These are phyloP conservation scores for Leptographium wingfieldii DNA, from an alignment of 2,329 filamentous ascomycete species.

Conservation along the genomic window DNA sequence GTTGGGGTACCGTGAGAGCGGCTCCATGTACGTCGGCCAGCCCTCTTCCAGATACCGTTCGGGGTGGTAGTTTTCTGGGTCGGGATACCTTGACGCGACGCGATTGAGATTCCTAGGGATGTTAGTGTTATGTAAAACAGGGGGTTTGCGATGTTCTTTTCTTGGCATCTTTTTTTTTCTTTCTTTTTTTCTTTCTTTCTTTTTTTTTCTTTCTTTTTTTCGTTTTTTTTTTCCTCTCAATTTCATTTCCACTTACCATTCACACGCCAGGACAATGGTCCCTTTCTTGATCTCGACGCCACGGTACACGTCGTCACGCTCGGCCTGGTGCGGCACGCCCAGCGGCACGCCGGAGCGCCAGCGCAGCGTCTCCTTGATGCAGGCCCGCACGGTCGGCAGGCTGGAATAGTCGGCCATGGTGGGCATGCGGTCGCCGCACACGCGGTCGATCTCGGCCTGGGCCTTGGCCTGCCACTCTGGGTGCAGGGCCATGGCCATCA, in stretches of 20 bases:
- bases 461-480: conserved; percentile 39
- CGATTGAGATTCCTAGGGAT: conserved; percentile 39
- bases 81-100: conserved; percentile 45
- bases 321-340: conserved; percentile 36
- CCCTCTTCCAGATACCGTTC: conserved; percentile 50
- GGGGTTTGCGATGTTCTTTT: neutral
- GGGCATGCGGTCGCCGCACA: conserved; percentile 41
- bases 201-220: neutral
- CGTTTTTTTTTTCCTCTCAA: neutral
- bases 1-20: conserved; percentile 49
- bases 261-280: conserved; percentile 35
- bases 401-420: conserved; percentile 34
- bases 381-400: conserved; percentile 40
- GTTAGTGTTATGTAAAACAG: neutral
- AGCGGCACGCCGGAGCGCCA: conserved; percentile 45
- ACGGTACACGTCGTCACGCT: conserved; percentile 31
- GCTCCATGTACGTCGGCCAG: conserved; percentile 53
- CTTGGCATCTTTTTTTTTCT: too few species aligned
- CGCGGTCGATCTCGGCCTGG: conserved; percentile 44
- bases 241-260: conserved; percentile 26
- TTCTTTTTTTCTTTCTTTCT: neutral
- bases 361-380: conserved; percentile 44
- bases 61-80: conserved; percentile 49
- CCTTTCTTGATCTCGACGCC: conserved; percentile 35
- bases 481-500: conserved; percentile 39